Conservation (phyloP, 2,329 filamentous ascomycete genomes). For the Paecilomyces dactylethromorphus region DNA sequence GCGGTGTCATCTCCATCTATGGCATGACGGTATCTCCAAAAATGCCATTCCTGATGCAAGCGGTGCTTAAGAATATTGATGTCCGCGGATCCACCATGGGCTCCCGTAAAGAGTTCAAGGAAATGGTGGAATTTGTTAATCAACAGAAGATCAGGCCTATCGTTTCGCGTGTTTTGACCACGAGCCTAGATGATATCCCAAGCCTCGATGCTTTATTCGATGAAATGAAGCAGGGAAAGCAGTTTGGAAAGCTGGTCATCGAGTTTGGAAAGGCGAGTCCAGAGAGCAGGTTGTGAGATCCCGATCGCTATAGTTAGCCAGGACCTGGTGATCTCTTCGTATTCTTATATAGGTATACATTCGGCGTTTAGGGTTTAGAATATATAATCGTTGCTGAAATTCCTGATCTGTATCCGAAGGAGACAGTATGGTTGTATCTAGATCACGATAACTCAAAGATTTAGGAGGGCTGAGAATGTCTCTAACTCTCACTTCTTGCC, state of each 20-base stretch:
- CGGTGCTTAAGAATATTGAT: slow-evolving; percentile 82
- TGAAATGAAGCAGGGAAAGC: slow-evolving; percentile 76
- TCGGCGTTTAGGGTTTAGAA: not conserved
- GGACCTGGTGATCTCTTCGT: not conserved
- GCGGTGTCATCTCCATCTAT: slow-evolving; percentile 79
- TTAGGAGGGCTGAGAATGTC: too few species aligned
- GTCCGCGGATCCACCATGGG: slow-evolving; percentile 86
- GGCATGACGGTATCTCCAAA: slow-evolving; percentile 85
- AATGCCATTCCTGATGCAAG: slow-evolving; percentile 80
- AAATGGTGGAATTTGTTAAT: slow-evolving; percentile 79
- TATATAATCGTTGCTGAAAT: not conserved
- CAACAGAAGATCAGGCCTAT: slow-evolving; percentile 68
- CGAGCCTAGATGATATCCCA: slow-evolving; percentile 65
- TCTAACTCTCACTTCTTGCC: too few species aligned
- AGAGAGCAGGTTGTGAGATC: slow-evolving; percentile 28
- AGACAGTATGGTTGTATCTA: not conserved
- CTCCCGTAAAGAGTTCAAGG: slow-evolving; percentile 77
- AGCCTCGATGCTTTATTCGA: slow-evolving; percentile 77
- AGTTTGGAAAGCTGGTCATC: slow-evolving; percentile 91
- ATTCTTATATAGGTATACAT: not conserved
- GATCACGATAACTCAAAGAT: too few species aligned
- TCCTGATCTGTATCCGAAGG: not conserved
- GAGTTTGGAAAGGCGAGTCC: slow-evolving; percentile 46
- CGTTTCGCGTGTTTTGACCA: slow-evolving; percentile 63
- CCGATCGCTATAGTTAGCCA: not conserved